phyloP scores from a whole-genome alignment of 345 rosid genomes.

The Boechera stricta region DNA sequence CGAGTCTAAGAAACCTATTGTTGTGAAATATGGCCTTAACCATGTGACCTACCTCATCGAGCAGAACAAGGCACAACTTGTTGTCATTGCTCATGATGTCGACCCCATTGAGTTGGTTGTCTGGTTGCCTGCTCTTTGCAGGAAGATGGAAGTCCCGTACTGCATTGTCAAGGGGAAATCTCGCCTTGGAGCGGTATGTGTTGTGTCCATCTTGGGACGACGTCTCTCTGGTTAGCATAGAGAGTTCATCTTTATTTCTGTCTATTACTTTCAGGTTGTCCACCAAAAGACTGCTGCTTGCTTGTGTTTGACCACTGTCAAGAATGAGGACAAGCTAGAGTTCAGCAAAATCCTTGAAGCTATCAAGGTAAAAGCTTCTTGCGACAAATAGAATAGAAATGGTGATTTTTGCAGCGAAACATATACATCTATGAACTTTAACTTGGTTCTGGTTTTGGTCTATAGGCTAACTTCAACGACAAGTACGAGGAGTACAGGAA shows the following conservation, averaged over 20 bases:
- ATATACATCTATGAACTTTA: background rate
- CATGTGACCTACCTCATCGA: slow-evolving; percentile 79
- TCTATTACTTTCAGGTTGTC: slow-evolving; percentile 50
- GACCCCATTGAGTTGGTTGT: slow-evolving; percentile 89
- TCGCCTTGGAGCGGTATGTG: slow-evolving; percentile 66
- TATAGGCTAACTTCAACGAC: slow-evolving; percentile 74
- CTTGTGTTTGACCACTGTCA: slow-evolving; percentile 73
- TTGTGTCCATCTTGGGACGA: background rate
- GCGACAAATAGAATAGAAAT: background rate
- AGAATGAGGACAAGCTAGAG: slow-evolving; percentile 82
- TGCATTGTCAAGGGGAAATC: slow-evolving; percentile 84
- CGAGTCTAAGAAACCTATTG: slow-evolving; percentile 75
- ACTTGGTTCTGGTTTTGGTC: slow-evolving; percentile 6
- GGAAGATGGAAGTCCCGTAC: slow-evolving; percentile 89
- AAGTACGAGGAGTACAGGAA: slow-evolving; percentile 78
- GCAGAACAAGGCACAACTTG: slow-evolving; percentile 82
- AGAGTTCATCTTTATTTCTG: background rate
- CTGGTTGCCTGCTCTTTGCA: slow-evolving; percentile 86
- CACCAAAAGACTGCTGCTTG: slow-evolving; percentile 71
- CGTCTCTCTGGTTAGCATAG: background rate
- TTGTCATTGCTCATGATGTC: slow-evolving; percentile 84
- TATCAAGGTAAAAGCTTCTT: slow-evolving; percentile 57
- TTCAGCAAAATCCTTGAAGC: slow-evolving; percentile 82
- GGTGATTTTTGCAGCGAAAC: background rate
- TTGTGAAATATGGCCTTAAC: slow-evolving; percentile 73